These are phyloP conservation scores for Nigrospora sphaerica DNA, from an alignment of 2,329 filamentous ascomycete genomes.

Conservation along the genomic window DNA sequence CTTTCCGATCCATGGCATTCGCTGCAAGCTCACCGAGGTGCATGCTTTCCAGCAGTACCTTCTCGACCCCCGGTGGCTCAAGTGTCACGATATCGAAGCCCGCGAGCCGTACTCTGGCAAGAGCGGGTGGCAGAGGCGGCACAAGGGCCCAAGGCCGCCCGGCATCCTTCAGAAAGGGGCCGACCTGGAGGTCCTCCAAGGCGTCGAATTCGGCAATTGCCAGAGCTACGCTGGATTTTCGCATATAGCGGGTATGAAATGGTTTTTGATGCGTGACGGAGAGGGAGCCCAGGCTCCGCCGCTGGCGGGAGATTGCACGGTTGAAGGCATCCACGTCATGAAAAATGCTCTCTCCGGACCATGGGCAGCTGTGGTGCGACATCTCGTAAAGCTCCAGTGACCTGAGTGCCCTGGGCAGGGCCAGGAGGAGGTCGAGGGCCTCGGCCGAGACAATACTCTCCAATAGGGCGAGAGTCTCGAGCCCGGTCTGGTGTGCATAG, in stretches of 20 bases:
- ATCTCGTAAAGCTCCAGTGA: neutral
- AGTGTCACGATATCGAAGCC: neutral
- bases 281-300: neutral
- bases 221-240: neutral
- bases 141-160: neutral
- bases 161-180: neutral
- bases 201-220: neutral
- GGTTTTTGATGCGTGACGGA: neutral
- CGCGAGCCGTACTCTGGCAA: neutral
- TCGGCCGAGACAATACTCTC: neutral
- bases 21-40: neutral
- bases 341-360: neutral
- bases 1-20: too few species aligned
- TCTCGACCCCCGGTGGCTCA: neutral
- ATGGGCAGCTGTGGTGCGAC: neutral
- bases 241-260: neutral
- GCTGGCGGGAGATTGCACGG: neutral
- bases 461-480: neutral
- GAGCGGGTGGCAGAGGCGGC: neutral
- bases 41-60: neutral
- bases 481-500: neutral
- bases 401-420: neutral
- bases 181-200: neutral
- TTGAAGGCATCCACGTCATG: neutral
- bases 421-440: neutral